Conservation (phyloP, 495 filamentous ascomycete genomes). For the Aspergillus hancockii region DNA sequence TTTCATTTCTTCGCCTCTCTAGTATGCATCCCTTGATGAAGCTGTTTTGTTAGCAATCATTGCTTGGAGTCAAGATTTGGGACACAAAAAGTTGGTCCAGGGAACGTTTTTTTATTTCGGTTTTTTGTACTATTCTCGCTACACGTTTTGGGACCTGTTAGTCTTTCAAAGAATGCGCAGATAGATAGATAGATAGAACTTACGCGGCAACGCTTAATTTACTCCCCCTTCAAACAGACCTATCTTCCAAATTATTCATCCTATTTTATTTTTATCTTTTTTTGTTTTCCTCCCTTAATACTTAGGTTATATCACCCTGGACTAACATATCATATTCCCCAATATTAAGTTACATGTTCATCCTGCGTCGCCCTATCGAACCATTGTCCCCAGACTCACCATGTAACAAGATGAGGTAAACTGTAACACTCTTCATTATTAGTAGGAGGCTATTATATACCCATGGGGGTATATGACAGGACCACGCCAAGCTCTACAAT, state of each 20-base stretch:
- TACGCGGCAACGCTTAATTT: neutral
- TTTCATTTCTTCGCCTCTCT: neutral
- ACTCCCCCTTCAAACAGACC: neutral
- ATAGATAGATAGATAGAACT: neutral
- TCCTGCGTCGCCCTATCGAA: too few species aligned
- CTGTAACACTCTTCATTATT: too few species aligned
- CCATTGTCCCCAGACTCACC: too few species aligned
- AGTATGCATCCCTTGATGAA: neutral
- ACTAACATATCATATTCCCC: neutral
- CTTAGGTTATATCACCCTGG: neutral
- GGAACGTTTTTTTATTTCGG: neutral
- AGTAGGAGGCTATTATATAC: too few species aligned
- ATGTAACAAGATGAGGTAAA: too few species aligned
- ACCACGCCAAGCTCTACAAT: too few species aligned
- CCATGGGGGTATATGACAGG: too few species aligned
- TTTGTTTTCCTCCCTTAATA: slow-evolving; percentile 1
- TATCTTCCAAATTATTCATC: neutral
- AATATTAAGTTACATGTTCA: neutral
- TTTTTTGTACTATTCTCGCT: neutral
- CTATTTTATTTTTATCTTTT: slow-evolving; percentile 8
- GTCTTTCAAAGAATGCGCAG: neutral
- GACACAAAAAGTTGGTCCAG: neutral
- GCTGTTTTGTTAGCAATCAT: neutral
- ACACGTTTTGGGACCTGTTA: neutral
- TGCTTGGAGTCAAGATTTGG: neutral